A percentile compares a stretch with the other conserved stretches of the same genome.
Conservation (phyloP, 2,329 filamentous ascomycete species). For the Lachnellula hyalina region DNA sequence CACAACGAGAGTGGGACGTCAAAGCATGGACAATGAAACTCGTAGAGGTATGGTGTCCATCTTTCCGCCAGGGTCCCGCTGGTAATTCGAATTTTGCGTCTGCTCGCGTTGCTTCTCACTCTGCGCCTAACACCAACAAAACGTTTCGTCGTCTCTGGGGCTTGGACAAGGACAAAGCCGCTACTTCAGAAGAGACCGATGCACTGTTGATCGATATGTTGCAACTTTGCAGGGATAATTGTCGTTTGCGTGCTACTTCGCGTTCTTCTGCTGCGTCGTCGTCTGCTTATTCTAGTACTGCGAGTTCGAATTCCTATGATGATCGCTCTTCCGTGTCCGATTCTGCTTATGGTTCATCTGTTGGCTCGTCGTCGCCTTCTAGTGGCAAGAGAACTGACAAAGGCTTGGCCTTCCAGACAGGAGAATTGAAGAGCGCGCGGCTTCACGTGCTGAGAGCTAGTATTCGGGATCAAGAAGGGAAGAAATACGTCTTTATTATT, state of each 20-base stretch:
- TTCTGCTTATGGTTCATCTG: slow-evolving; percentile 29
- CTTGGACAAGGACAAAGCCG: slow-evolving; percentile 35
- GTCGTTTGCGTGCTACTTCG: slow-evolving; percentile 43
- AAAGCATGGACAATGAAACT: slow-evolving; percentile 96
- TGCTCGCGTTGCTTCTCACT: slow-evolving; percentile 35
- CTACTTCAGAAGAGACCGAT: slow-evolving; percentile 60
- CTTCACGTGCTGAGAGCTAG: slow-evolving; percentile 60
- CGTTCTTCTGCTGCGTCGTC: slow-evolving; percentile 37
- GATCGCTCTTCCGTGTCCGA: slow-evolving; percentile 24
- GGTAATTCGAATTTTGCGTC: slow-evolving; percentile 32
- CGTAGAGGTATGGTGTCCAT: slow-evolving; percentile 81
- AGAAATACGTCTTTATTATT: slow-evolving; percentile 60
- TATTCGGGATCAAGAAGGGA: slow-evolving; percentile 60
- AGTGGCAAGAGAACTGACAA: slow-evolving; percentile 23
- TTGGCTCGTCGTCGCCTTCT: slow-evolving; percentile 23
- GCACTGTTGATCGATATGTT: slow-evolving; percentile 58
- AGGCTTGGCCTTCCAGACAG: slow-evolving; percentile 38
- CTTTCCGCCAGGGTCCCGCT: slow-evolving; percentile 42
- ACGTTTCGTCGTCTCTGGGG: slow-evolving; percentile 31
- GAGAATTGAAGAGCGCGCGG: slow-evolving; percentile 50
- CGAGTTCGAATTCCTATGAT: slow-evolving; percentile 24
- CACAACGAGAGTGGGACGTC: slow-evolving; percentile 97
- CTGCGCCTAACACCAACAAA: slow-evolving; percentile 20
- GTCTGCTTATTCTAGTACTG: slow-evolving; percentile 37
- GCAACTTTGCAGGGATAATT: slow-evolving; percentile 59